Percentiles rank a stretch among this genome's conserved stretches.
Evolutionary conservation across 148 eudicot species (phyloP).

Genomic region (Tetragonia tetragonoides): DNA sequence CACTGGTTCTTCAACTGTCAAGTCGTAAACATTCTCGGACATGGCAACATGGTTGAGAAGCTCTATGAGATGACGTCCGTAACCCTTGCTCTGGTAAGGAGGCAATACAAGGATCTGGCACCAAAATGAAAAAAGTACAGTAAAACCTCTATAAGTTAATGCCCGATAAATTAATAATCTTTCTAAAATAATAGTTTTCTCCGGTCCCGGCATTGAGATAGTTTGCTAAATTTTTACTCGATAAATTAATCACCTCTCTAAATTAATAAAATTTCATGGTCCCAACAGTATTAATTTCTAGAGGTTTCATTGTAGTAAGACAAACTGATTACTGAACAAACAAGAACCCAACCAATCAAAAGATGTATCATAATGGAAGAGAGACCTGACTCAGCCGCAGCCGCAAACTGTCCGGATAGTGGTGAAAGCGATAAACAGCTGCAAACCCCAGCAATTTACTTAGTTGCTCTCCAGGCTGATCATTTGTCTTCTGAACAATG

Average conservation of each 20-base stretch:
- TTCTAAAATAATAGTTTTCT: no score
- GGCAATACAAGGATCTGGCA: constrained; percentile 83
- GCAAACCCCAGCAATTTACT: constrained; percentile 72
- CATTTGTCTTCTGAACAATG: constrained; percentile 43
- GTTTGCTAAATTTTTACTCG: no score
- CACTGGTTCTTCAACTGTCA: constrained; percentile 86
- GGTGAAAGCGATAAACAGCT: constrained; percentile 72
- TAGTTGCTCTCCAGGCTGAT: constrained; percentile 35
- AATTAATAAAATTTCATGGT: no score
- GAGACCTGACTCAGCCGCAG: constrained; percentile 86
- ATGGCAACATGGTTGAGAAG: constrained; percentile 58
- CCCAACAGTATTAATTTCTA: no score
- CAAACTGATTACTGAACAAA: no score
- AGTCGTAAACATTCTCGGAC: constrained; percentile 63
- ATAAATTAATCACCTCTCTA: no score
- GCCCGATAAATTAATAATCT: no score
- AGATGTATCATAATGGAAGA: constrained; percentile 1
- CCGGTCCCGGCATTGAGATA: no score
- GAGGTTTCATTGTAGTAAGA: no score
- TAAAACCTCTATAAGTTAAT: background rate
- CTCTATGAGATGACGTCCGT: constrained; percentile 65
- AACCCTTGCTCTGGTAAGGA: constrained; percentile 82
- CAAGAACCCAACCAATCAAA: background rate
- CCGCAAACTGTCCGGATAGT: constrained; percentile 60
- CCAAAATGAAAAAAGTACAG: constrained; percentile 3